phyloP scores from a whole-genome alignment of 352 stramenopile species.

The Phytophthora cryptogea region DNA sequence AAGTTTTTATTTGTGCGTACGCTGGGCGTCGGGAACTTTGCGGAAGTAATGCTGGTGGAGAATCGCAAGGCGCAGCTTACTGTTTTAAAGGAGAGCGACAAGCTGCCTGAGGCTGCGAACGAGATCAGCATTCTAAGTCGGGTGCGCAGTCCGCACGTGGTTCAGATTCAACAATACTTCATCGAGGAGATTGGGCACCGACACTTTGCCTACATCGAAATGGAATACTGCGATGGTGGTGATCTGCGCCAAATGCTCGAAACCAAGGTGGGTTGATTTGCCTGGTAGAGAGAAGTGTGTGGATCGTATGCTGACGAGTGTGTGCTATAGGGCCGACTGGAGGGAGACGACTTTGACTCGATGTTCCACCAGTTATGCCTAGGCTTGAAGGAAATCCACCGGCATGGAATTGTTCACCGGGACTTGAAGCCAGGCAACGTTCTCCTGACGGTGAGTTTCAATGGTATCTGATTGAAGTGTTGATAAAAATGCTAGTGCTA shows the following conservation, averaged over 20 bases:
- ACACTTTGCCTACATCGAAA: conserved; percentile 84
- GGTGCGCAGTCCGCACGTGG: conserved; percentile 63
- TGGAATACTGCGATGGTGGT: conserved; percentile 78
- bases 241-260: conserved; percentile 51
- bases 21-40: conserved; percentile 74
- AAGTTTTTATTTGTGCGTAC: conserved; percentile 68
- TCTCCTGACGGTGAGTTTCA: conserved; percentile 58
- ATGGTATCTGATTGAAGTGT: neutral
- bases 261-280: conserved; percentile 28
- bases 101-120: conserved; percentile 76
- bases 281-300: neutral
- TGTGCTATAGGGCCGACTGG: conserved; percentile 42
- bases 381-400: conserved; percentile 70
- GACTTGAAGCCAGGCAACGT: conserved; percentile 84
- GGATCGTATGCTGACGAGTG: neutral
- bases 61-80: conserved; percentile 41
- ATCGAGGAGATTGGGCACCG: conserved; percentile 78
- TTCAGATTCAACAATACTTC: conserved; percentile 78
- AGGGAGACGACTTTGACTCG: conserved; percentile 49
- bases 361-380: conserved; percentile 76
- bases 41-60: conserved; percentile 77
- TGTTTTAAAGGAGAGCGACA: conserved; percentile 85
- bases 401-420: conserved; percentile 67
- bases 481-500: neutral
- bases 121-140: conserved; percentile 71